Evolutionary conservation across 2,329 filamentous ascomycete species (phyloP).

Genomic region (Fusarium musae): DNA sequence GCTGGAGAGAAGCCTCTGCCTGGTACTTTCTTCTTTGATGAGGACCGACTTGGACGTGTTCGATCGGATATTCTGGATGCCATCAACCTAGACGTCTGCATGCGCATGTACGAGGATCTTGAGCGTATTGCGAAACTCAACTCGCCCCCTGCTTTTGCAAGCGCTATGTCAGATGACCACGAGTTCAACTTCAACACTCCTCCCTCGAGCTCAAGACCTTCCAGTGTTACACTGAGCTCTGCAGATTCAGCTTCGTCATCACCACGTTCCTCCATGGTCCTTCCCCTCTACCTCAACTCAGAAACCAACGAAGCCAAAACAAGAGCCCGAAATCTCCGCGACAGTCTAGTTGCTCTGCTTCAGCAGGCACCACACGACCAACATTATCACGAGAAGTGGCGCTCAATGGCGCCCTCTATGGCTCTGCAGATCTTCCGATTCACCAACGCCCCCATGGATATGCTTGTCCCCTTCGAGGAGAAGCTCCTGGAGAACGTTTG

Average conservation of each 20-base stretch:
- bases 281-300: slow-evolving; percentile 52
- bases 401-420: slow-evolving; percentile 62
- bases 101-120: slow-evolving; percentile 66
- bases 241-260: slow-evolving; percentile 62
- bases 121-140: slow-evolving; percentile 57
- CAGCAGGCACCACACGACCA: slow-evolving; percentile 60
- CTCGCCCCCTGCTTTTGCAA: slow-evolving; percentile 39
- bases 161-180: slow-evolving; percentile 41
- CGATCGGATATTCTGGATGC: slow-evolving; percentile 70
- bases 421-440: slow-evolving; percentile 69
- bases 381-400: slow-evolving; percentile 61
- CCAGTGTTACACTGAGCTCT: slow-evolving; percentile 63
- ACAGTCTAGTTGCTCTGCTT: slow-evolving; percentile 64
- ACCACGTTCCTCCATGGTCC: slow-evolving; percentile 59
- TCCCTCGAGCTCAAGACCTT: slow-evolving; percentile 56
- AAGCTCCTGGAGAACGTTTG: slow-evolving; percentile 59
- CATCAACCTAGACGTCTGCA: slow-evolving; percentile 72
- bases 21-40: slow-evolving; percentile 72
- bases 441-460: slow-evolving; percentile 61
- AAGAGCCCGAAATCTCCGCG: slow-evolving; percentile 62
- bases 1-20: slow-evolving; percentile 60
- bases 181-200: slow-evolving; percentile 62
- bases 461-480: slow-evolving; percentile 61
- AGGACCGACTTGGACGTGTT: slow-evolving; percentile 70
- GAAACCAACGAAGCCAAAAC: slow-evolving; percentile 55